Evolutionary conservation across 179 eudicot species (phyloP), one percentile per base, ranked within the genome.

Genomic region (Gypsophila paniculata): DNA sequence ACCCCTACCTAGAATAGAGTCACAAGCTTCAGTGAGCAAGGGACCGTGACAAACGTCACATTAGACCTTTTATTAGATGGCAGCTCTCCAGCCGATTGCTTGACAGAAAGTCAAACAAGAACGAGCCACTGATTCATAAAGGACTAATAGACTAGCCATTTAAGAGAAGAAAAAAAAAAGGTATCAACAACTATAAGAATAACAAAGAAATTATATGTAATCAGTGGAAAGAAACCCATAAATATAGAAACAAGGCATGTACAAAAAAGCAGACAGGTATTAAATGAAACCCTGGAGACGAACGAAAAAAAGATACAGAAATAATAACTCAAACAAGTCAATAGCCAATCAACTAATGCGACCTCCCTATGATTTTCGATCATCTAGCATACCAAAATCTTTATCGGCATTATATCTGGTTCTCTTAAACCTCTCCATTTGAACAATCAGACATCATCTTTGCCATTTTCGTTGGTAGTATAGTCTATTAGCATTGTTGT

Each of bases 251-350:
- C 2, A 17, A 51, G 34, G 36, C 21, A 51, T 14, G 13, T 12
- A n/a, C 23, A 61, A 61, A 65, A n/a, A 23, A 13, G 18, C 26
- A 34, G 19, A 12, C 39, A 70, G 25, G 53, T 57, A 14, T 19
- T 21, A 70, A 70, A 39, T 36, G 55, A 34, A 51, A 70, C 34
- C 65, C 36, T 29, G 39, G 39, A 26, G 61, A 10, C n/a, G n/a
- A n/a, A n/a, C n/a, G 38, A 61, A 15, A 61, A 1, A 61, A 15
- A 34, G 18, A 10, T 14, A 39, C 25, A 51, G 39, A 53, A 53
- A 69, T 34, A 8, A 69, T n/a, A n/a, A 19, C 8, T 23, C 14
- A 58, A 54, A 69, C 29, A 61, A 26, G 3, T 8, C 13, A 4
- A 14, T 13, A 8, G 65, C 38, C 25, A 2, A 5, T 59, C 63